Percentiles rank a stretch among this genome's conserved stretches.
phyloP scores from a whole-genome alignment of 495 filamentous ascomycete genomes.

The Diplogelasinospora grovesii region DNA sequence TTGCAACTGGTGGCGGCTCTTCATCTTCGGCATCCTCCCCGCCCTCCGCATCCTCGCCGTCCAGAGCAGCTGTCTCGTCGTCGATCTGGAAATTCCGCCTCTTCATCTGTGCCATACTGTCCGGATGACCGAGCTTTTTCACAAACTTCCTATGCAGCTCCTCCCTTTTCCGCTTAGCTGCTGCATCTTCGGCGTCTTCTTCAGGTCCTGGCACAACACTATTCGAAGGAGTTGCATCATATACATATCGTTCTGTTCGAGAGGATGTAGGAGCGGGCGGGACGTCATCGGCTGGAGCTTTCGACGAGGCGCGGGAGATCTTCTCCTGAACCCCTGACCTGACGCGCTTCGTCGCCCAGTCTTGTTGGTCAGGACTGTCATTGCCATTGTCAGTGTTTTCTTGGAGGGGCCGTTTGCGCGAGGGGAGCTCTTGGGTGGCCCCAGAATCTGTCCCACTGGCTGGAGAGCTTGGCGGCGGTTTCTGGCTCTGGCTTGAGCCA shows the following conservation, averaged over 20 bases:
- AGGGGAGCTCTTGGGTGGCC: conserved; percentile 10
- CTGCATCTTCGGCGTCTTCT: conserved; percentile 44
- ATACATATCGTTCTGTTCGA: conserved; percentile 42
- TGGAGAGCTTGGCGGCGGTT: conserved; percentile 11
- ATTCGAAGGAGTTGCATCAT: conserved; percentile 25
- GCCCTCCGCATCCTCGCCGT: conserved; percentile 46
- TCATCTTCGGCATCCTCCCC: conserved; percentile 47
- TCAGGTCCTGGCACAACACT: conserved; percentile 7
- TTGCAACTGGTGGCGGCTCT: conserved; percentile 29
- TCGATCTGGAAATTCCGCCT: conserved; percentile 45
- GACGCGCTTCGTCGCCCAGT: conserved; percentile 35
- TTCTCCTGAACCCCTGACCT: conserved; percentile 21
- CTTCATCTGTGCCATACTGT: conserved; percentile 66
- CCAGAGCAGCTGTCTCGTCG: conserved; percentile 43
- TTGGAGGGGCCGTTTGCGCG: conserved; percentile 40
- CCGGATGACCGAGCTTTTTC: conserved; percentile 77
- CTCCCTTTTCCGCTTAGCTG: conserved; percentile 47
- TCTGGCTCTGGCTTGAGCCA: conserved; percentile 18
- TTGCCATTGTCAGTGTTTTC: conserved; percentile 36
- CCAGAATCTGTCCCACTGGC: conserved; percentile 3
- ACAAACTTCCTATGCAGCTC: conserved; percentile 81
- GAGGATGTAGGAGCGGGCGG: conserved; percentile 1
- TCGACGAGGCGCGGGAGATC: conserved; percentile 1
- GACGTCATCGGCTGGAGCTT: background rate
- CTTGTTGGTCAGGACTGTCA: conserved; percentile 23